Evolutionary conservation across 208 protist genomes (phyloP).

Genomic region (Spongospora subterranea): DNA sequence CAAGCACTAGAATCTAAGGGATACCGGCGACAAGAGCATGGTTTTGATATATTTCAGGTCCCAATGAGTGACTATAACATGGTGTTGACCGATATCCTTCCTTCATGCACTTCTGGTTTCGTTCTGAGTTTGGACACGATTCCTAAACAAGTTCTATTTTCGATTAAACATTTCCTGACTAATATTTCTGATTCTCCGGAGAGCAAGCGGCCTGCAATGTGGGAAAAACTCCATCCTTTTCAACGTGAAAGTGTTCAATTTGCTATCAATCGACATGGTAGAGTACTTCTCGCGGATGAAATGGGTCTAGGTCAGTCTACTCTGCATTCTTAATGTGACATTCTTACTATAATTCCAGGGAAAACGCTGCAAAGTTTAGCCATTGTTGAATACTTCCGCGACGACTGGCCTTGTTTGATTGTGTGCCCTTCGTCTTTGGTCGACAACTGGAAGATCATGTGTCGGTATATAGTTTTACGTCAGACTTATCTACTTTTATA

Average conservation of each 20-base stretch:
- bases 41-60: conserved; percentile 16
- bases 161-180: no score
- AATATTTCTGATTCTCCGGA: no score
- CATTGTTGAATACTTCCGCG: not conserved
- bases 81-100: not conserved
- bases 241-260: conserved; percentile 38
- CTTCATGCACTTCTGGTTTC: not conserved
- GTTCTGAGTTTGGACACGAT: not conserved
- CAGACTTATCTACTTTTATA: no score
- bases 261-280: not conserved
- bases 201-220: not conserved
- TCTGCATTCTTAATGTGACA: not conserved
- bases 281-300: conserved; percentile 45
- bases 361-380: conserved; percentile 24
- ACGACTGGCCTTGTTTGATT: conserved; percentile 28
- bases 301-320: conserved; percentile 36
- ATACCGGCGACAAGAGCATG: not conserved
- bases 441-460: not conserved
- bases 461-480: not conserved
- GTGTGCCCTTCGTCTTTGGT: not conserved
- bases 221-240: not conserved
- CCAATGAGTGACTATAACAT: not conserved
- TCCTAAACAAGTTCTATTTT: not conserved
- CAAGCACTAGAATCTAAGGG: not conserved
- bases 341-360: not conserved